Evolutionary conservation across 2,329 filamentous ascomycete species (phyloP).

Genomic region (Fusarium sp.): DNA sequence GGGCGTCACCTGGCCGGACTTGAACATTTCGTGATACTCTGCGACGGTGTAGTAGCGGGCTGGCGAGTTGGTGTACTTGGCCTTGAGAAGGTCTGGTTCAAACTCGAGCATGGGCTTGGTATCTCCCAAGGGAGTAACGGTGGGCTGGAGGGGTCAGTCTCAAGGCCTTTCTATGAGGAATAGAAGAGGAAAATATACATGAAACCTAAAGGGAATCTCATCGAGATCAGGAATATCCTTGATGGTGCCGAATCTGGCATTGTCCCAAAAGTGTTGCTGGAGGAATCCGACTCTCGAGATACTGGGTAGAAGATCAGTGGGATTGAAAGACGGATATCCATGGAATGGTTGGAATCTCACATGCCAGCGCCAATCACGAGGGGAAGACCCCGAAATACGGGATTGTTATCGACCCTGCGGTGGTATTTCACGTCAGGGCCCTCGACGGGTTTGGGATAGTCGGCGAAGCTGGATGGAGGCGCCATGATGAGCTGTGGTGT

Average conservation of each 20-base stretch:
- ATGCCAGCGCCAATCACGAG: constrained; percentile 72
- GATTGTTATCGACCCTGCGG: constrained; percentile 68
- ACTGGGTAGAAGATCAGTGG: constrained; percentile 53
- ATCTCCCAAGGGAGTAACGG: constrained; percentile 64
- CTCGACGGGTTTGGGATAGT: constrained; percentile 56
- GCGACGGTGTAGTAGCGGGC: constrained; percentile 75
- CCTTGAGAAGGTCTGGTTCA: constrained; percentile 55
- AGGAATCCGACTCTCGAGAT: constrained; percentile 70
- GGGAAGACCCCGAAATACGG: constrained; percentile 74
- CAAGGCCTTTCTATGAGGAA: too few relatives aligned
- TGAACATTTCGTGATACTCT: constrained; percentile 84
- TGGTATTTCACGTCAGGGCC: constrained; percentile 53
- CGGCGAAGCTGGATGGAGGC: constrained; percentile 51
- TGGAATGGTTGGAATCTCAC: constrained; percentile 57
- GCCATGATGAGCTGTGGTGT: constrained; percentile 39
- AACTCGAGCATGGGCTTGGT: constrained; percentile 55
- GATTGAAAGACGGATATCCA: background rate
- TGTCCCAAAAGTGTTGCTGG: constrained; percentile 76
- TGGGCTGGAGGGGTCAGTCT: constrained; percentile 57
- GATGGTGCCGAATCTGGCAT: constrained; percentile 68
- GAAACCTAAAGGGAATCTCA: constrained; percentile 58
- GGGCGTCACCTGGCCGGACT: constrained; percentile 76
- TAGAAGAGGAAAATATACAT: constrained; percentile 54
- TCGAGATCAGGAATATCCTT: constrained; percentile 61
- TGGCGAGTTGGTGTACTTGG: constrained; percentile 54